Percentiles rank a stretch among this genome's conserved stretches.
These are phyloP conservation scores for Fibroporia radiculosa DNA, from an alignment of 768 basidiomycete species.

Conservation along the genomic window DNA sequence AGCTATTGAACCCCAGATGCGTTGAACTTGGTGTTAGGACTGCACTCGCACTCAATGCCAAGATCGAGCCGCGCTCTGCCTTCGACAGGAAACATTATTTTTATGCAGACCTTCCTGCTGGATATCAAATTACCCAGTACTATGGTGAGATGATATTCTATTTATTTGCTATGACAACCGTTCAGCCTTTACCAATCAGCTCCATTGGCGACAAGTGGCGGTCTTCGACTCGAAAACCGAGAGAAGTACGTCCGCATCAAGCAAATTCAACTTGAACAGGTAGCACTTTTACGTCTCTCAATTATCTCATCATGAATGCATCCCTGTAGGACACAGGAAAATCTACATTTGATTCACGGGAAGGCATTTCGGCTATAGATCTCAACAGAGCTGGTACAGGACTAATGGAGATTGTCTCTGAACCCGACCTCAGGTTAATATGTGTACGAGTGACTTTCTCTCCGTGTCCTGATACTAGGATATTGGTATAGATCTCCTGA, in stretches of 20 bases:
- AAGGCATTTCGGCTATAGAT: constrained; percentile 58
- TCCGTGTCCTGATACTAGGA: constrained; percentile 11
- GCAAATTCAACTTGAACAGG: constrained; percentile 96
- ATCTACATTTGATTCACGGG: constrained; percentile 52
- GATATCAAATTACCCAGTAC: constrained; percentile 96
- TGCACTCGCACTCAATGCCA: constrained; percentile 64
- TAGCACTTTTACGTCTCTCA: constrained; percentile 23
- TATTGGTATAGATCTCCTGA: constrained; percentile 59
- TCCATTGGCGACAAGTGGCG: constrained; percentile 69
- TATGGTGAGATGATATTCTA: constrained; percentile 46
- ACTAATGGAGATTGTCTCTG: constrained; percentile 93
- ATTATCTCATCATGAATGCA: background rate
- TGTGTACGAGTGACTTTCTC: background rate
- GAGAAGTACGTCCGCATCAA: constrained; percentile 65
- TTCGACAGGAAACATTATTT: constrained; percentile 99
- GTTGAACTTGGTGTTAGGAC: constrained; percentile 77
- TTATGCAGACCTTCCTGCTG: constrained; percentile 88
- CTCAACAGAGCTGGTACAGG: constrained; percentile 86
- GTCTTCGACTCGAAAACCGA: constrained; percentile 36
- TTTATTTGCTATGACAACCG: constrained; percentile 5
- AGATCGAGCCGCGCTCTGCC: constrained; percentile 61
- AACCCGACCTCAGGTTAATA: constrained; percentile 72
- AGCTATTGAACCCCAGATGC: constrained; percentile 59
- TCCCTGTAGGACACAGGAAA: constrained; percentile 82
- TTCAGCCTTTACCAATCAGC: constrained; percentile 36